Evolutionary conservation across 2,329 filamentous ascomycete species (phyloP), one percentile per base, ranked within the genome.

Genomic region (Cercospora sojina): DNA sequence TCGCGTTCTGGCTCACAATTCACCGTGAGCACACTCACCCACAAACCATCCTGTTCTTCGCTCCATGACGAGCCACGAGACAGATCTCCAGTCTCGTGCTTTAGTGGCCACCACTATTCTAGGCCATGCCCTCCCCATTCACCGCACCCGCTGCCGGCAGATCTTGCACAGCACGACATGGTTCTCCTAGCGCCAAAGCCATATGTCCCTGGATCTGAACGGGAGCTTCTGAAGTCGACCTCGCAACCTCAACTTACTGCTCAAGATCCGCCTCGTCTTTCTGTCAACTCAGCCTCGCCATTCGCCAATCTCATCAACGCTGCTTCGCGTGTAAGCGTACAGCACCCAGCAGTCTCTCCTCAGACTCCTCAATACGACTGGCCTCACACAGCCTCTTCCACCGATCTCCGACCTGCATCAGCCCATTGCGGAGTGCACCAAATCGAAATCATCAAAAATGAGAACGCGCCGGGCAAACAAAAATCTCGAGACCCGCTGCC

Each of bases 41-140:
- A 61, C 53, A 69, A 64, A 58, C n/a, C 64, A 23, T 69, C 69
- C 9, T 66, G 64, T 32, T 55, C 67, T 10, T 71, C 69, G 16
- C 59, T 68, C 53, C 59, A 53, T 9, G 67, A 68, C 13, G 67
- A 62, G 18, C 56, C 65, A 20, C 47, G 63, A 49, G 65, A 69
- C 16, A 62, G 43, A 55, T 71, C 69, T 18, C 69, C 67, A 13
- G 64, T 71, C 3, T 68, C 67, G 8, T 27, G 62, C 12, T 68
- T 59, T n/a, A 56, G 51, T 8, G 51, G 29, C 16, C 10, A 41
- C 16, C 35, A 56, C 13, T 41, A 38, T 25, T 27, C 49, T 27
- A 5, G 32, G n/a, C 49, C 18, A 38, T 25, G 29, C 27, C 35
- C 35, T 41, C 35, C 35, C 6, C 18, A 62, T 16, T 62, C 51